These are phyloP conservation scores for Lipomyces sp. DNA, from an alignment of 805 yeast genomes.

Conservation along the genomic window DNA sequence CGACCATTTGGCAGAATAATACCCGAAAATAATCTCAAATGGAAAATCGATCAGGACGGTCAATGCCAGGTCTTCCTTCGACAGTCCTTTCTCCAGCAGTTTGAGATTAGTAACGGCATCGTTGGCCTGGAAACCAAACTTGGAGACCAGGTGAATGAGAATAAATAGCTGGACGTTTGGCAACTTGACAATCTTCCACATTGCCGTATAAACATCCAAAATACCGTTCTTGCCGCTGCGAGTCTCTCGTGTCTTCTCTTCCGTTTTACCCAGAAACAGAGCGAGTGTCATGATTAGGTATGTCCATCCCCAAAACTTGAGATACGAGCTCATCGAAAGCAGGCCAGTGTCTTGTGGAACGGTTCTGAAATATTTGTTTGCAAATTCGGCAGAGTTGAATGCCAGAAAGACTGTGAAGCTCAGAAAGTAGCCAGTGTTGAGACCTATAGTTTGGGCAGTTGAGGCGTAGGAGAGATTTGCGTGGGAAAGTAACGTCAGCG, in stretches of 20 bases:
- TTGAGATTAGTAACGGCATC: constrained; percentile 95
- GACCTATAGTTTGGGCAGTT: constrained; percentile 95
- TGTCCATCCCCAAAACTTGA: constrained; percentile 75
- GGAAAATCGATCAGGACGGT: constrained; percentile 95
- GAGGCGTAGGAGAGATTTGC: constrained; percentile 87
- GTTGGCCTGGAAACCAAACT: constrained; percentile 92
- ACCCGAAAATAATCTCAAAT: constrained; percentile 92
- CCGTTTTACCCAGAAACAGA: constrained; percentile 65
- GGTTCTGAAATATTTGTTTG: constrained; percentile 77
- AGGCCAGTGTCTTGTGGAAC: constrained; percentile 68
- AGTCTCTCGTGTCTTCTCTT: constrained; percentile 60
- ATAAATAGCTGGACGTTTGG: constrained; percentile 76
- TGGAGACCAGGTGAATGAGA: constrained; percentile 74
- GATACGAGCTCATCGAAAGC: constrained; percentile 72
- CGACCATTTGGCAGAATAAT: constrained; percentile 95
- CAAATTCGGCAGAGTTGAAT: constrained; percentile 88
- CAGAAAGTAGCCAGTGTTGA: constrained; percentile 89
- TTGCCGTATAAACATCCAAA: constrained; percentile 44
- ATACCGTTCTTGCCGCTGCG: constrained; percentile 44
- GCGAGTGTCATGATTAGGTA: constrained; percentile 70
- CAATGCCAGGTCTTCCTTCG: constrained; percentile 90
- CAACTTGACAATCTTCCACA: constrained; percentile 51
- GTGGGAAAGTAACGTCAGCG: constrained; percentile 80
- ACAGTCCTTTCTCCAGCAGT: constrained; percentile 84
- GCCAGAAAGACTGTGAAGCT: constrained; percentile 92